Base-by-base conservation (phyloP, 768 basidiomycete genomes). In the Leucosporidium creatinivorum region DNA sequence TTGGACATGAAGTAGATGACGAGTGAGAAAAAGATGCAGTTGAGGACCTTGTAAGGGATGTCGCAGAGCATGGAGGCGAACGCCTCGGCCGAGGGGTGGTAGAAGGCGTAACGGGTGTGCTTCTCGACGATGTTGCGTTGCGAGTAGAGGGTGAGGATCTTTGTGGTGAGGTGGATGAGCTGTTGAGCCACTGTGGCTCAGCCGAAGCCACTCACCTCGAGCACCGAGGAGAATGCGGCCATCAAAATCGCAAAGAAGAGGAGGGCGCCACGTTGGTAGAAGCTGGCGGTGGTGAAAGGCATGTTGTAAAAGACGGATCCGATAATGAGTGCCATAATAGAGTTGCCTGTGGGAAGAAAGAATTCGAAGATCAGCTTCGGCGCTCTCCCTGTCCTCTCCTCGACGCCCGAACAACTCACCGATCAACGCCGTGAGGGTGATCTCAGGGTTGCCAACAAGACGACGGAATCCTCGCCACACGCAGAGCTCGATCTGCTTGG, bases 191-290 rank as follows among this genome's bases (percentile, higher is more conserved):
- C 23, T 52, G n/a, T n/a, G n/a, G n/a, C 33, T 4, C 4, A 33
- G 10, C 13, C 39, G 39, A 44, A 10, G 13, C 39, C 15, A 44
- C 39, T 15, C 39, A 44, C 39, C 39, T 44, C 39, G 39, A 44
- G 39, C 39, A 52, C 17, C 51, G 51, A 52, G 9, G 51, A 7
- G 51, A 52, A 52, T 3, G 51, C 51, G 12, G 51, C 51, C n/a
- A 52, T 73, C 71, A 61, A 18, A 17, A 52, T 52, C 8, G 17
- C 21, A 17, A 89, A 87, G 82, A 87, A 89, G 18, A 90, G 78
- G n/a, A 87, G 80, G 77, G 88, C 85, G 51, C 87, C 87, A 25
- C 88, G 83, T n/a, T 86, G 85, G 79, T 87, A 88, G 73, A 82
- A 85, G 18, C 82, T 83, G 18, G 80, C 77, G 0, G 88, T 87